Conservation (phyloP, 1,284 basidiomycete species). For the Trichosporon asahii region DNA sequence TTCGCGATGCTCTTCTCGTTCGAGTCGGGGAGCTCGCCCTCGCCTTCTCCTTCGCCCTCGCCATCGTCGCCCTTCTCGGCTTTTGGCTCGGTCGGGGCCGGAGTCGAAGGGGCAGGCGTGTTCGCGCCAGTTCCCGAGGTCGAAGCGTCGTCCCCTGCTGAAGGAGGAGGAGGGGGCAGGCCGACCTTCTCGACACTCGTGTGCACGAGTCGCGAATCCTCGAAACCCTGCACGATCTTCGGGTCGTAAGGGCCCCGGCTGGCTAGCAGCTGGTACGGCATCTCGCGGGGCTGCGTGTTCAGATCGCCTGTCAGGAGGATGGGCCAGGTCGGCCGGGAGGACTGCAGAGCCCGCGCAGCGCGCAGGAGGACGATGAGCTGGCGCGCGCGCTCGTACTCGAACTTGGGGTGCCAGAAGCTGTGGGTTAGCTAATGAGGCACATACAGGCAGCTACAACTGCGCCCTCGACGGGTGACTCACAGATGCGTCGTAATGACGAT, state of each 20-base stretch:
- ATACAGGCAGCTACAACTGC: too few relatives aligned
- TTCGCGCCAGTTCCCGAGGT: constrained; percentile 18
- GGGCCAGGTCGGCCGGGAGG: constrained; percentile 19
- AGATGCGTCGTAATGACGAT: constrained; percentile 65
- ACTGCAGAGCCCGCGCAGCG: constrained; percentile 49
- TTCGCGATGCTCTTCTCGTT: constrained; percentile 62
- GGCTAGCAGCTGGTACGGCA: constrained; percentile 74
- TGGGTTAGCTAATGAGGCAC: not conserved
- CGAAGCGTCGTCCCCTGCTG: constrained; percentile 28
- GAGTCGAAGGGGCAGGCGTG: constrained; percentile 7
- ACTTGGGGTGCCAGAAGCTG: constrained; percentile 89
- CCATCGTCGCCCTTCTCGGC: constrained; percentile 49
- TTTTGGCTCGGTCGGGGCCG: constrained; percentile 35
- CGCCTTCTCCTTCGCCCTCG: constrained; percentile 49
- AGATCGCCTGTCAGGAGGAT: constrained; percentile 63
- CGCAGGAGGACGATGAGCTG: constrained; percentile 61
- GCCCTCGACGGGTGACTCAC: constrained; percentile 29
- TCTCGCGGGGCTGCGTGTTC: constrained; percentile 83
- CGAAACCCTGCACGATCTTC: constrained; percentile 59
- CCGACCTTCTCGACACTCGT: constrained; percentile 62
- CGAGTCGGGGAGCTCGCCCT: constrained; percentile 66
- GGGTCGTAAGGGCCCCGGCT: constrained; percentile 55
- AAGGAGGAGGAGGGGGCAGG: constrained; percentile 32
- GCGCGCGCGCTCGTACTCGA: constrained; percentile 81
- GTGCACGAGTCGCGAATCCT: constrained; percentile 75